These are phyloP conservation scores for Leishmania tarentolae DNA, from an alignment of 208 protist genomes.

Conservation along the genomic window DNA sequence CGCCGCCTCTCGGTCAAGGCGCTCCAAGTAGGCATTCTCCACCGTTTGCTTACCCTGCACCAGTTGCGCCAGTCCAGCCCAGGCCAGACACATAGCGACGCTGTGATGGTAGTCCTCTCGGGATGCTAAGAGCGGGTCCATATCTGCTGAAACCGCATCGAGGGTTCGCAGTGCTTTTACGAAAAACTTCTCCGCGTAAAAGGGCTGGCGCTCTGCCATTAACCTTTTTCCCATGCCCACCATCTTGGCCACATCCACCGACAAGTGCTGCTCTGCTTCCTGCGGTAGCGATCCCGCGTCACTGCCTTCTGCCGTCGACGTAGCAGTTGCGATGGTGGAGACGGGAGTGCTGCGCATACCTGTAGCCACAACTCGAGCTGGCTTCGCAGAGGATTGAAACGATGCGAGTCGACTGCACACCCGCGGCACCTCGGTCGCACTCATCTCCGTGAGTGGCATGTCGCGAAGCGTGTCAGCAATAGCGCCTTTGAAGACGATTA, in stretches of 20 bases:
- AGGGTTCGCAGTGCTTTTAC: slow-evolving; percentile 64
- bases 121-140: slow-evolving; percentile 22
- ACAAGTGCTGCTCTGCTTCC: slow-evolving; percentile 21
- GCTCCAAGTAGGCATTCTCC: slow-evolving; percentile 37
- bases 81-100: slow-evolving; percentile 69
- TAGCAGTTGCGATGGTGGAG: not conserved
- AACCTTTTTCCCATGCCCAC: slow-evolving; percentile 63
- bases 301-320: not conserved
- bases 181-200: slow-evolving; percentile 87
- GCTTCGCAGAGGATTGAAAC: slow-evolving; percentile 49
- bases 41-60: slow-evolving; percentile 53
- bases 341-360: not conserved
- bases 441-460: slow-evolving; percentile 33
- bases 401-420: slow-evolving; percentile 66
- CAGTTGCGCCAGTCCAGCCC: slow-evolving; percentile 58
- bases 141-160: slow-evolving; percentile 54
- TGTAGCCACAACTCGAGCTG: slow-evolving; percentile 15
- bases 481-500: slow-evolving; percentile 50
- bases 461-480: slow-evolving; percentile 65
- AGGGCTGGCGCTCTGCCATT: slow-evolving; percentile 52
- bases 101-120: slow-evolving; percentile 55
- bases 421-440: slow-evolving; percentile 25
- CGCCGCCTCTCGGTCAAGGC: slow-evolving; percentile 21
- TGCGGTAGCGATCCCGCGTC: not conserved
- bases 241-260: slow-evolving; percentile 79